These are phyloP conservation scores for Trematosphaeria pertusa DNA, from an alignment of 2,329 filamentous ascomycete species.

Conservation along the genomic window DNA sequence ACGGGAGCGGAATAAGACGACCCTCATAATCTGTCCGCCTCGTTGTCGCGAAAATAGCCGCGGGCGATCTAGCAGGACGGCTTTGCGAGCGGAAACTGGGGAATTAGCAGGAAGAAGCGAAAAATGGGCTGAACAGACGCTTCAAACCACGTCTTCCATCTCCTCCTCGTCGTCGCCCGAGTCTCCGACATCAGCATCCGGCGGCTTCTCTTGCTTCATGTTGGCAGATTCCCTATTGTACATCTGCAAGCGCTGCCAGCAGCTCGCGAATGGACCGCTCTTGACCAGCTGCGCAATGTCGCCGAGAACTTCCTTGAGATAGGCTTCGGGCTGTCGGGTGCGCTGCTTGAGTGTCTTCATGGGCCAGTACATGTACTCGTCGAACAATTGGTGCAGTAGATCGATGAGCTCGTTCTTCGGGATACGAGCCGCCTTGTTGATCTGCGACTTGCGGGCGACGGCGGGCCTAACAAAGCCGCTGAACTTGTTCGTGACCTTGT, in stretches of 20 bases:
- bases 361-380: slow-evolving; percentile 89
- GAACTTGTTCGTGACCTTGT: slow-evolving; percentile 41
- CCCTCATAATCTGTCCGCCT: no score
- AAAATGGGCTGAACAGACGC: neutral
- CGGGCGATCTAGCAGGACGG: no score
- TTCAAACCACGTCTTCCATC: slow-evolving; percentile 74
- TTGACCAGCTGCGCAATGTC: slow-evolving; percentile 84
- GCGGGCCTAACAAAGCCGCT: slow-evolving; percentile 38
- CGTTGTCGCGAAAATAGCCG: no score
- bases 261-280: slow-evolving; percentile 82
- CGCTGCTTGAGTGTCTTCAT: slow-evolving; percentile 81
- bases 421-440: slow-evolving; percentile 87
- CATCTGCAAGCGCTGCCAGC: slow-evolving; percentile 80
- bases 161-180: slow-evolving; percentile 70
- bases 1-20: no score
- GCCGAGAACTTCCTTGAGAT: slow-evolving; percentile 83
- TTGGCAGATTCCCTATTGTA: slow-evolving; percentile 61
- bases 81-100: no score
- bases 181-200: slow-evolving; percentile 63
- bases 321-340: slow-evolving; percentile 89
- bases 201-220: slow-evolving; percentile 34
- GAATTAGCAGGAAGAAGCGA: neutral
- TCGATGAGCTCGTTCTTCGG: slow-evolving; percentile 88
- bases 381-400: slow-evolving; percentile 82
- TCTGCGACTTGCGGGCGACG: slow-evolving; percentile 31